A percentile compares a stretch with the other conserved stretches of the same genome.
These are phyloP conservation scores for Cucurbita maxima DNA, from an alignment of 306 rosid species.

Conservation along the genomic window DNA sequence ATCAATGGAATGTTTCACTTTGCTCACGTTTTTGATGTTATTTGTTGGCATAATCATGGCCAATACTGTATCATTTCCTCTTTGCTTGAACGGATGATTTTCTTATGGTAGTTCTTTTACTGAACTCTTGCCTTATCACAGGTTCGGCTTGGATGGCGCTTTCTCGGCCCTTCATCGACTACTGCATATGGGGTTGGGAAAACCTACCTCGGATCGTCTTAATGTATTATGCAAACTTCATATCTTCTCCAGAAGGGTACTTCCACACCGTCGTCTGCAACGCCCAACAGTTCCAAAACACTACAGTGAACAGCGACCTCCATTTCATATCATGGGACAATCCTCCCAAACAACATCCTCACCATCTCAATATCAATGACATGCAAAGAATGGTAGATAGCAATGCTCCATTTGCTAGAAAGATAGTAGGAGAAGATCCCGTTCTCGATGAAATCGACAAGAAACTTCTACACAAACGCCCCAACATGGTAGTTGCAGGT, in stretches of 20 bases:
- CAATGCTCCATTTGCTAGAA: constrained; percentile 90
- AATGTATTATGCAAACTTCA: constrained; percentile 86
- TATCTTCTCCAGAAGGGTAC: constrained; percentile 95
- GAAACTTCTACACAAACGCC: constrained; percentile 42
- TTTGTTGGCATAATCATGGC: background rate
- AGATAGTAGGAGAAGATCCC: constrained; percentile 61
- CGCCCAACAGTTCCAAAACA: constrained; percentile 83
- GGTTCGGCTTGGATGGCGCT: constrained; percentile 99
- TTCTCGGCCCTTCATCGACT: constrained; percentile 79
- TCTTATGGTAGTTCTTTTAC: background rate
- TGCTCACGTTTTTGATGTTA: background rate
- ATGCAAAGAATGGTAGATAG: constrained; percentile 58
- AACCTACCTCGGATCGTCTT: constrained; percentile 85
- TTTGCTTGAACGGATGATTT: background rate
- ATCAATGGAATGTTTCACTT: background rate
- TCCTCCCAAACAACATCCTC: constrained; percentile 99
- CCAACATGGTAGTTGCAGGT: constrained; percentile 72
- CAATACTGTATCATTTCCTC: background rate
- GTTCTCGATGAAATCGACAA: constrained; percentile 68
- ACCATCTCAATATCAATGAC: constrained; percentile 55
- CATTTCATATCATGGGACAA: constrained; percentile 97
- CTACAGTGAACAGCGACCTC: constrained; percentile 84
- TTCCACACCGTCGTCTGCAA: constrained; percentile 94
- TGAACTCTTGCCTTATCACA: constrained; percentile 19
- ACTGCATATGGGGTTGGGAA: constrained; percentile 99